A percentile compares a stretch with the other conserved stretches of the same genome.
Evolutionary conservation across 2,329 filamentous ascomycete genomes (phyloP).

Genomic region (Fusarium lateritium): DNA sequence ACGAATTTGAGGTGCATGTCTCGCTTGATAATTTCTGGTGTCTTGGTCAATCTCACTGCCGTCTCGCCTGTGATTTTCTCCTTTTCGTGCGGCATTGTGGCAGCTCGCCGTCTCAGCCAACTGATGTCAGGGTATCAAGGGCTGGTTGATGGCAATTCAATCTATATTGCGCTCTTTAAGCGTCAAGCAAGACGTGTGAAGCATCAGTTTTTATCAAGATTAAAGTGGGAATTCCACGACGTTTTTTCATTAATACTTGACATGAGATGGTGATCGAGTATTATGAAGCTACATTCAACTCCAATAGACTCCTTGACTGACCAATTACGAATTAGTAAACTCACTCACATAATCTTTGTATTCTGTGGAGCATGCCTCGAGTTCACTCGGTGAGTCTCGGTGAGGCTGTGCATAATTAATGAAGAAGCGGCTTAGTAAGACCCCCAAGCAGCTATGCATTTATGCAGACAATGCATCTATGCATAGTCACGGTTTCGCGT

Average conservation of each 20-base stretch:
- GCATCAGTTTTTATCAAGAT: neutral
- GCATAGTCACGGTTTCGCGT: conserved; percentile 37
- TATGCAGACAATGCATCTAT: neutral
- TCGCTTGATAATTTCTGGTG: conserved; percentile 11
- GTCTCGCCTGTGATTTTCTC: too few species aligned
- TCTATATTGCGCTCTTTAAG: too few species aligned
- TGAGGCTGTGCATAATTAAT: neutral
- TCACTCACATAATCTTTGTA: neutral
- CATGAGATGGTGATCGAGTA: too few species aligned
- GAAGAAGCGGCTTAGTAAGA: neutral
- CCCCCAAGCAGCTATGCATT: neutral
- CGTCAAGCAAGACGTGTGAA: neutral
- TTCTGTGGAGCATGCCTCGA: neutral
- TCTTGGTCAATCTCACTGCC: neutral
- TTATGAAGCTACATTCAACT: too few species aligned
- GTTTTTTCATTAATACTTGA: neutral
- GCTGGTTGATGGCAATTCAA: neutral
- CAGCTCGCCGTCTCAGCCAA: neutral
- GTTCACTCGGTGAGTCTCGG: neutral
- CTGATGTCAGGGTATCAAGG: too few species aligned
- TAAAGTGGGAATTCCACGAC: neutral
- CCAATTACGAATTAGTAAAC: conserved; percentile 1
- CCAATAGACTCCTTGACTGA: too few species aligned
- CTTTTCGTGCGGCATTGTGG: too few species aligned
- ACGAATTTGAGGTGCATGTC: conserved; percentile 4